Conservation (phyloP, 169 alveolate genomes). For the Plasmodium vivax region DNA sequence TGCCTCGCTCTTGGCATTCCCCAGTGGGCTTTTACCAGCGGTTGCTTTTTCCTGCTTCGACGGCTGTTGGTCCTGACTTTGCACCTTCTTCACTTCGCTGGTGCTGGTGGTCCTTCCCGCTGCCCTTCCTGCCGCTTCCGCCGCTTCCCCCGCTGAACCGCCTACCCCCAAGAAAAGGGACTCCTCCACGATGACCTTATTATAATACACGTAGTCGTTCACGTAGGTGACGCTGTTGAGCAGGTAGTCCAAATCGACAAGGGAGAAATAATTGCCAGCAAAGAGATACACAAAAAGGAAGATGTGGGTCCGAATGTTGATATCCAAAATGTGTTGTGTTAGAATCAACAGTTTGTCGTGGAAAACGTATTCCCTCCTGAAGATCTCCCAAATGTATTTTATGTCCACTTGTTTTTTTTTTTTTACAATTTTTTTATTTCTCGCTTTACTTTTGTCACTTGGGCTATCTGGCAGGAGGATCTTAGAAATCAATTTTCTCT, state of each 20-base stretch:
- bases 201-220: slow-evolving; percentile 43
- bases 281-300: slow-evolving; percentile 55
- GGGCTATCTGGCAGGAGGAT: slow-evolving; percentile 45
- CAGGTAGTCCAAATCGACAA: slow-evolving; percentile 26
- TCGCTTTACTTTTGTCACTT: slow-evolving; percentile 43
- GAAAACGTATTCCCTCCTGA: slow-evolving; percentile 45
- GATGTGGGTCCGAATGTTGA: slow-evolving; percentile 50
- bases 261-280: slow-evolving; percentile 50
- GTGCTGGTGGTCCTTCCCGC: neutral
- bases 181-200: slow-evolving; percentile 32
- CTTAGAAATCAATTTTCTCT: slow-evolving; percentile 27
- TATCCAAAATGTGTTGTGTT: slow-evolving; percentile 53
- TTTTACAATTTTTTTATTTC: slow-evolving; percentile 54
- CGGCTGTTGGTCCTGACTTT: neutral
- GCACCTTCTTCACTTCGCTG: neutral
- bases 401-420: slow-evolving; percentile 68
- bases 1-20: neutral
- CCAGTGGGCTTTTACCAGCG: neutral
- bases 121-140: neutral
- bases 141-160: neutral
- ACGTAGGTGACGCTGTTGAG: slow-evolving; percentile 21
- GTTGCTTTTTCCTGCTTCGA: neutral
- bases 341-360: slow-evolving; percentile 39
- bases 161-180: neutral
- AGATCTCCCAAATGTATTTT: slow-evolving; percentile 54